phyloP scores from a whole-genome alignment of 768 basidiomycete genomes.

The Termitomyces sp. region DNA sequence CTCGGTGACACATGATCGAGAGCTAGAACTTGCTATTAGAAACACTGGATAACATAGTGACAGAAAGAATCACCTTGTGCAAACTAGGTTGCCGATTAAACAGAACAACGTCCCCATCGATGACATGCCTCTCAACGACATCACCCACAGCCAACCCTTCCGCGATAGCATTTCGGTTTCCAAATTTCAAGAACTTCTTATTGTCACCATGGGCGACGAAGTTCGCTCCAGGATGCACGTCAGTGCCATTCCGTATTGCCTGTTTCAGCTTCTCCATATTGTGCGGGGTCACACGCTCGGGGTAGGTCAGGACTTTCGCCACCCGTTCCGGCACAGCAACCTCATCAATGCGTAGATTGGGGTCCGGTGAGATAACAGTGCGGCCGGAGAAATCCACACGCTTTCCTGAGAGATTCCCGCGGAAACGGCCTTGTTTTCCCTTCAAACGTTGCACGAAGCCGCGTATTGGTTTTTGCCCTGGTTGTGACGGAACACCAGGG shows the following conservation, averaged over 20 bases:
- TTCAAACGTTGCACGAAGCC: conserved; percentile 98
- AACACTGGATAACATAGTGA: not conserved
- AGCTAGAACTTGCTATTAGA: conserved; percentile 45
- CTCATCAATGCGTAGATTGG: conserved; percentile 98
- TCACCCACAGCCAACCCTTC: conserved; percentile 85
- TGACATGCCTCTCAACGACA: conserved; percentile 89
- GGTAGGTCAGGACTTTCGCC: conserved; percentile 92
- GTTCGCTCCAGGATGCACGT: conserved; percentile 93
- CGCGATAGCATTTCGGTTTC: conserved; percentile 75
- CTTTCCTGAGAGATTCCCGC: conserved; percentile 97
- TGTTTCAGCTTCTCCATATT: conserved; percentile 76
- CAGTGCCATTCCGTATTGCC: conserved; percentile 85
- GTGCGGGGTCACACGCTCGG: conserved; percentile 89
- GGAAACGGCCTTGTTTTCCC: conserved; percentile 98
- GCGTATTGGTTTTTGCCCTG: conserved; percentile 91
- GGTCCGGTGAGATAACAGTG: conserved; percentile 98
- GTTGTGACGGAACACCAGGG: conserved; percentile 85
- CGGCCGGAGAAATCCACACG: conserved; percentile 98
- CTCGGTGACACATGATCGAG: conserved; percentile 98
- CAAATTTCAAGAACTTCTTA: conserved; percentile 90
- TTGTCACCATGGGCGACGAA: conserved; percentile 82
- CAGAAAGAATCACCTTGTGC: conserved; percentile 63
- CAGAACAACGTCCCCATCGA: conserved; percentile 93
- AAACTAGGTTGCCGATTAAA: conserved; percentile 99
- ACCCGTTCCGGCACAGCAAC: conserved; percentile 96